phyloP scores from a whole-genome alignment of 2,329 filamentous ascomycete species.

The Trichoderma simmonsii region DNA sequence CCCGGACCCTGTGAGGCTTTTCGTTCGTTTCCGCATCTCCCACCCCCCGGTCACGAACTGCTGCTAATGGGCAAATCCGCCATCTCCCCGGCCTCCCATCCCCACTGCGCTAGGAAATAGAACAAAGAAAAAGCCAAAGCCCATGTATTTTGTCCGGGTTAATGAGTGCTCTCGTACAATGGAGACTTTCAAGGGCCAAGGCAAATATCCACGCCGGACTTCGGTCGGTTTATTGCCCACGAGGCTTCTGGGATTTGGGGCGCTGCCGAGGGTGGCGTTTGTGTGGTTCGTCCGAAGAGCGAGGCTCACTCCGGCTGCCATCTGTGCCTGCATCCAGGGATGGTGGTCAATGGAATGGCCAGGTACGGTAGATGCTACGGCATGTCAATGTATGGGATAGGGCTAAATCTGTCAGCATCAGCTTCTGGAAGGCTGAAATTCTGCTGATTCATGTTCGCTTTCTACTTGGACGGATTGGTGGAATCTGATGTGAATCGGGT shows the following conservation, averaged over 20 bases:
- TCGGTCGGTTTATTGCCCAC: conserved; percentile 6
- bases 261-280: background rate
- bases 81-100: conserved; percentile 13
- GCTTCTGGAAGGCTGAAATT: background rate
- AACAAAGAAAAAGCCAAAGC: background rate
- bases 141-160: background rate
- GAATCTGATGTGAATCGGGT: background rate
- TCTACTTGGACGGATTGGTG: background rate
- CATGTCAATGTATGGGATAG: background rate
- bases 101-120: conserved; percentile 11
- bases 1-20: background rate
- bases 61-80: conserved; percentile 1
- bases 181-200: background rate
- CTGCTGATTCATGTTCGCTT: background rate
- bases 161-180: background rate
- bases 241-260: background rate
- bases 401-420: background rate
- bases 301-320: background rate
- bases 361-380: background rate
- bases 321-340: background rate
- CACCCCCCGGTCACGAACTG: conserved; percentile 10
- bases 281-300: background rate
- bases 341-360: background rate
- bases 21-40: background rate
- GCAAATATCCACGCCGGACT: conserved; percentile 2